A percentile compares a stretch with the other conserved stretches of the same genome.
Evolutionary conservation across 2,329 filamentous ascomycete genomes (phyloP).

Genomic region (Colletotrichum cuscutae): DNA sequence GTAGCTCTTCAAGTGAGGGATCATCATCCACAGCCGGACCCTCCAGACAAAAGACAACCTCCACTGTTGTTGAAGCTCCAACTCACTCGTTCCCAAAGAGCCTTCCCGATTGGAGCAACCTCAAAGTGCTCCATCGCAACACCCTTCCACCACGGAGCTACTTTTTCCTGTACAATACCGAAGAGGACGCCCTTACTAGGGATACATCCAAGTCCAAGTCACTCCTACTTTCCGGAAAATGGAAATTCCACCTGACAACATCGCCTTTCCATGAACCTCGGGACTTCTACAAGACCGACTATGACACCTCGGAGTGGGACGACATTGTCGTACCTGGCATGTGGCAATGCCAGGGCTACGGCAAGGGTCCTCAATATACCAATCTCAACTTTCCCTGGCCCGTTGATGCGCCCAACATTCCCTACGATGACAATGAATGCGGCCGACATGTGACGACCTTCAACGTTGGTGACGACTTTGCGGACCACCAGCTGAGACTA

Average conservation of each 20-base stretch:
- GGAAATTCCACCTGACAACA: conserved; percentile 62
- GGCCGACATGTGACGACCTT: conserved; percentile 73
- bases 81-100: conserved; percentile 41
- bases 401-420: conserved; percentile 72
- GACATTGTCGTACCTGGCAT: conserved; percentile 72
- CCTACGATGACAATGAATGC: conserved; percentile 71
- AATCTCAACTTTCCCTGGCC: conserved; percentile 76
- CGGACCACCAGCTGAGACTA: conserved; percentile 68
- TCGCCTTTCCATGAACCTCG: conserved; percentile 57
- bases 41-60: conserved; percentile 1
- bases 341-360: conserved; percentile 78
- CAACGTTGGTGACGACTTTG: conserved; percentile 56
- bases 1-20: conserved; percentile 26
- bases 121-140: conserved; percentile 65
- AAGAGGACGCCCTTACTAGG: conserved; percentile 57
- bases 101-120: conserved; percentile 69
- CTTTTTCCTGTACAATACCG: conserved; percentile 63
- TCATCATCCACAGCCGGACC: conserved; percentile 6
- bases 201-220: conserved; percentile 52
- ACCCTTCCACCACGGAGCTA: conserved; percentile 65
- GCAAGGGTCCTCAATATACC: conserved; percentile 73
- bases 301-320: conserved; percentile 53
- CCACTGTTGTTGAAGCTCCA: background rate
- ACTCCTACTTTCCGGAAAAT: conserved; percentile 61
- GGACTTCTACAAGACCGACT: conserved; percentile 50